Base-by-base conservation (phyloP, 2,329 filamentous ascomycete species). In the Talaromyces albobiverticillius region DNA sequence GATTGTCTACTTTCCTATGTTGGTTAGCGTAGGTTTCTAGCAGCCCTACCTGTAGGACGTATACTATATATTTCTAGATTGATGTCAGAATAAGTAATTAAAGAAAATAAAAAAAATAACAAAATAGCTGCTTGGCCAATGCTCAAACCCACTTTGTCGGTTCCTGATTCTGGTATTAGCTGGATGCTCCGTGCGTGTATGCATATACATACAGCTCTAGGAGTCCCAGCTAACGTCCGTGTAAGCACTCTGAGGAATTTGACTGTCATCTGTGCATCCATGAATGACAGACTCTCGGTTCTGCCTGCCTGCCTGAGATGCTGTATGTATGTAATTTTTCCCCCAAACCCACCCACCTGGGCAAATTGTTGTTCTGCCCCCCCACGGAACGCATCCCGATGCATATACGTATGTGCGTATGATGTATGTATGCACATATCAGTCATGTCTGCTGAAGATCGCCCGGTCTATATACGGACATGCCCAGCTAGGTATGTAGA, bases 281-380 rank as follows among this genome's bases (percentile, higher is more conserved):
- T 40, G n/a, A n/a, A n/a, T n/a, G n/a, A n/a, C n/a, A n/a, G 18
- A 40, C n/a, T 38, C n/a, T 38, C 7, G n/a, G 6, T 20, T 20
- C 3, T 20, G 11, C n/a, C 36, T 22, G 36, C n/a, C n/a, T n/a
- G n/a, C n/a, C n/a, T n/a, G n/a, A n/a, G n/a, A n/a, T n/a, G n/a
- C n/a, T n/a, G 11, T 22, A 18, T 4, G 6, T 8, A 3, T 3
- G 29, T 31, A 36, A 36, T 6, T 32, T 31, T 20, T 26, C 11
- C 34, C 36, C 22, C n/a, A n/a, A n/a, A n/a, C n/a, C n/a, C n/a
- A n/a, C n/a, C n/a, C n/a, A n/a, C n/a, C n/a, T n/a, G n/a, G n/a
- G n/a, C n/a, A n/a, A n/a, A n/a, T 14, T 25, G 23, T 29, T 32
- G 42, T 51, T 51, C 25, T 51, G 48, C 48, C 48, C 48, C 48